Base-by-base conservation (phyloP, 2,329 filamentous ascomycete species). In the Monosporascus cannonballus region DNA sequence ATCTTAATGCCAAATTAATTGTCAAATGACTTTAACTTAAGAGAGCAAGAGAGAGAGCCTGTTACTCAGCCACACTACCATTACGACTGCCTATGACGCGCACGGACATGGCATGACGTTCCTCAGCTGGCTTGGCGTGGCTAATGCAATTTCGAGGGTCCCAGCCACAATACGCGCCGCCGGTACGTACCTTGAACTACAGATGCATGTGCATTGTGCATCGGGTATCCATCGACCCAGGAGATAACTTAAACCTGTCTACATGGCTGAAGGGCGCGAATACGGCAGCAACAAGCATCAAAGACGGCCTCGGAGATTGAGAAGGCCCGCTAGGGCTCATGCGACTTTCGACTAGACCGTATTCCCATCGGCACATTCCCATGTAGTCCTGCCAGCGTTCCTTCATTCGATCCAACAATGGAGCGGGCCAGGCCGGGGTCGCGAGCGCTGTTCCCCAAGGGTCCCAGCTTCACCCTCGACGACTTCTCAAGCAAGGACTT, bases 401-500 rank as follows among this genome's bases (percentile, higher is more conserved):
- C 36, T 57, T 56, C 58, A 55, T 58, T 56, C 58, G 56, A 62
- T 52, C 59, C 58, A 63, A 27, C 22, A 15, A 74, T 74, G 71
- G 73, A 76, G 66, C 69, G 71, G 61, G 62, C 62, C 54, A 67
- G 66, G 54, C 73, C 73, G 56, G 77, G 76, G 55, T 78, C 82
- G 61, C 80, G 85, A 72, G 78, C 84, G 60, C 79, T 92, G 66
- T 93, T 89, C 67, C 86, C 87, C 53, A 84, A 84, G 69, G 89
- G 86, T 39, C 89, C 90, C 55, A 87, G 80, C 69, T 96, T 96
- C 74, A 90, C 85, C 9, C 79, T 97, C 56, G 90, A 96, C 45
- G 91, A 92, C 73, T 90, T 92, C 71, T 89, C 89, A 53, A 89
- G 79, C 68, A 89, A 89, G 64, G 94, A 97, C 73, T 99, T 97